Base-by-base conservation (phyloP, 257 asterid species). In the Cinchona pubescens region DNA sequence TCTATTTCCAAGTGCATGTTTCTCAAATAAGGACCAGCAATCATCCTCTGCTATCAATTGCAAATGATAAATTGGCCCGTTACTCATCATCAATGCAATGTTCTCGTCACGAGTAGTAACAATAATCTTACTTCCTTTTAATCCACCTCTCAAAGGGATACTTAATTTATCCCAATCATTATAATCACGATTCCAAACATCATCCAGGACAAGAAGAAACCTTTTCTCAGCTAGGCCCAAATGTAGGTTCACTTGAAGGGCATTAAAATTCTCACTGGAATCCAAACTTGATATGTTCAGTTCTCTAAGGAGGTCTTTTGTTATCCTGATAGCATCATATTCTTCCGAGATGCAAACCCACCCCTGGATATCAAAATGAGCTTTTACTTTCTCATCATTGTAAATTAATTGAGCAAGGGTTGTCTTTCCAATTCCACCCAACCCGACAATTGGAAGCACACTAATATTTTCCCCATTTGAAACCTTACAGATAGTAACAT, bases 181-280 rank as follows among this genome's bases (percentile, higher is more conserved):
- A 19, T 83, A 84, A 61, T 68, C 43, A 27, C 82, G 83, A 42
- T 82, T 85, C 96, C 96, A 90, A 59, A 89, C 79, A 75, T 88
- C 95, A 61, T 89, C 95, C 12, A 89, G 30, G 37, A 89, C 87
- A 67, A 89, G 72, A n/a, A 89, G 83, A 76, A 86, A 86, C 77
- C 72, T 87, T 70, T 78, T 85, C 72, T 85, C 82, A 0, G 84
- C 77, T 29, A 88, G 53, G 71, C 81, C 82, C 48, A 82, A 85
- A 74, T 78, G 79, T 30, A 89, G 76, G 35, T 84, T 79, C 76
- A 83, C 87, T 25, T 87, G 86, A 68, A 86, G 86, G 79, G 59
- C 63, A 70, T 89, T 78, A n/a, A 86, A 81, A 79, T 80, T 87
- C 82, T 63, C 74, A 60, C 69, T 67, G 16, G 2, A 49, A 49